phyloP scores from a whole-genome alignment of 129 eudicot species.

The Escallonia rubra region DNA sequence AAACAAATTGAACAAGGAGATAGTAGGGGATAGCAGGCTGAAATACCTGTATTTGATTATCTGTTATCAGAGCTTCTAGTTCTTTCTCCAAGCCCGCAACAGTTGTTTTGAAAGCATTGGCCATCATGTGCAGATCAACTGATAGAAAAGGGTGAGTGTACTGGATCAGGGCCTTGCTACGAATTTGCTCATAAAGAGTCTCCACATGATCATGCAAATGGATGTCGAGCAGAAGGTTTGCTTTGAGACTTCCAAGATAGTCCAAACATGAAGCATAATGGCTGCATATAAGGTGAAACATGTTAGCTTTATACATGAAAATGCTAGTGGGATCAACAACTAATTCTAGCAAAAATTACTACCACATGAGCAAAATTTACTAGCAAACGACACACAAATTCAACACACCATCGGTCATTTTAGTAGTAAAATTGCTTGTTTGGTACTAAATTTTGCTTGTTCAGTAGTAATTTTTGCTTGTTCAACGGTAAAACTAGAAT shows the following conservation, averaged over 20 bases:
- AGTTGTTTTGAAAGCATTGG: conserved; percentile 81
- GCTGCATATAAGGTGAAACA: conserved; percentile 30
- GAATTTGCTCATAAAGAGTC: conserved; percentile 74
- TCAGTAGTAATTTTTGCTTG: no score
- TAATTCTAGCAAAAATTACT: no score
- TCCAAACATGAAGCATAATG: conserved; percentile 94
- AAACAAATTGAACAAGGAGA: background rate
- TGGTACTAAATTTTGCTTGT: no score
- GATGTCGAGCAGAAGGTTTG: conserved; percentile 80
- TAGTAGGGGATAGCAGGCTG: background rate
- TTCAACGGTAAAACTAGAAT: no score
- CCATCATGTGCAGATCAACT: conserved; percentile 94
- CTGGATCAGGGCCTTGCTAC: conserved; percentile 93
- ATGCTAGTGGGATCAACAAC: no score
- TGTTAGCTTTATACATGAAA: no score
- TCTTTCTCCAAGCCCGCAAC: conserved; percentile 75
- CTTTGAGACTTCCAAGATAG: conserved; percentile 80
- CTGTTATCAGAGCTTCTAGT: conserved; percentile 79
- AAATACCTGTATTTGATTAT: conserved; percentile 82
- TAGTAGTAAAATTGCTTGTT: no score
- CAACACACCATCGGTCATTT: no score
- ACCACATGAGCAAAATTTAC: no score
- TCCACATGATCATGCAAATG: conserved; percentile 96
- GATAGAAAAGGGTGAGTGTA: conserved; percentile 90
- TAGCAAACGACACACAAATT: no score